phyloP scores from a whole-genome alignment of 140 eudicot genomes.

The Stevia rebaudiana region DNA sequence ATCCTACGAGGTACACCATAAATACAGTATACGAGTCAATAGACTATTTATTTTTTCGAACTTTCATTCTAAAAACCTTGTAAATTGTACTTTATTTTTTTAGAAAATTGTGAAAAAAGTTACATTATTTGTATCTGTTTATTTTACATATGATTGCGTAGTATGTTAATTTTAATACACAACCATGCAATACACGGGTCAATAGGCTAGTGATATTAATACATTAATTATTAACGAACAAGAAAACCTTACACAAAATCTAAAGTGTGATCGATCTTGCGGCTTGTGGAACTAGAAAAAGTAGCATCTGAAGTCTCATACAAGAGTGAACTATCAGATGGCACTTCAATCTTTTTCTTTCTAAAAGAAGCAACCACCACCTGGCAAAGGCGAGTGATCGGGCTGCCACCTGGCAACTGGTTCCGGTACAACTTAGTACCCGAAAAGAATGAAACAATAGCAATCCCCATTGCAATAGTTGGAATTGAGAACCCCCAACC shows the following conservation, averaged over 20 bases:
- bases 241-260: slow-evolving; percentile 40
- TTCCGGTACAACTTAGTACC: slow-evolving; percentile 50
- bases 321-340: slow-evolving; percentile 37
- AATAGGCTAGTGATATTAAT: too few relatives aligned
- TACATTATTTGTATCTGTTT: too few relatives aligned
- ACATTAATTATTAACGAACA: too few relatives aligned
- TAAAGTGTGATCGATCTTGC: slow-evolving; percentile 42
- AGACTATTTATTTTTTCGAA: too few relatives aligned
- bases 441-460: slow-evolving; percentile 46
- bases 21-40: too few relatives aligned
- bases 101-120: too few relatives aligned
- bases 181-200: too few relatives aligned
- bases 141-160: too few relatives aligned
- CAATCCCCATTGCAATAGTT: slow-evolving; percentile 50
- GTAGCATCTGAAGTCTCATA: slow-evolving; percentile 37
- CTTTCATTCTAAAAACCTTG: too few relatives aligned
- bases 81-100: too few relatives aligned
- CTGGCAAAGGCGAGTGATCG: slow-evolving; percentile 52
- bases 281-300: slow-evolving; percentile 26
- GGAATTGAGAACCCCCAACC: slow-evolving; percentile 64
- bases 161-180: too few relatives aligned
- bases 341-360: slow-evolving; percentile 33
- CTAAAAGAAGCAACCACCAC: slow-evolving; percentile 54
- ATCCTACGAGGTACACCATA: too few relatives aligned
- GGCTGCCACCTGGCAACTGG: slow-evolving; percentile 55